phyloP scores from a whole-genome alignment of 2,329 filamentous ascomycete species.

The Fusarium sp. region DNA sequence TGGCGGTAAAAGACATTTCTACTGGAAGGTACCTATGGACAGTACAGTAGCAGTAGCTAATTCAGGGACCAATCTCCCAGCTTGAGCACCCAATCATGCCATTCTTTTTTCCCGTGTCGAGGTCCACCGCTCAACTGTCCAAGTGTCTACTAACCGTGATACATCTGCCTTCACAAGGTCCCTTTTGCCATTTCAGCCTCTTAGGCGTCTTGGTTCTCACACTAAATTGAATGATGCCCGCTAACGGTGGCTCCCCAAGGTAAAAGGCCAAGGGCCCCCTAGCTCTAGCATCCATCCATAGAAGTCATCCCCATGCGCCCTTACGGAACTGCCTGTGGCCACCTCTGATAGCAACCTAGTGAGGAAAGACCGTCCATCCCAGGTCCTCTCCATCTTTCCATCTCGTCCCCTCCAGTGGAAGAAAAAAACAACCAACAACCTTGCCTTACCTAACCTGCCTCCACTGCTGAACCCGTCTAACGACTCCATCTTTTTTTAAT shows the following conservation, averaged over 20 bases:
- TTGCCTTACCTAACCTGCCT: slow-evolving; percentile 33
- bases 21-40: slow-evolving; percentile 10
- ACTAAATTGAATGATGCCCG: slow-evolving; percentile 18
- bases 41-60: slow-evolving; percentile 17
- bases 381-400: slow-evolving; percentile 5
- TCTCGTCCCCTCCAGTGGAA: slow-evolving; percentile 31
- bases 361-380: slow-evolving; percentile 31
- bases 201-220: slow-evolving; percentile 27
- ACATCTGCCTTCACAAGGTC: slow-evolving; percentile 19
- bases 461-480: slow-evolving; percentile 24
- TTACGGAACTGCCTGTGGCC: slow-evolving; percentile 35
- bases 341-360: slow-evolving; percentile 22
- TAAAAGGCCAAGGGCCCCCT: slow-evolving; percentile 17
- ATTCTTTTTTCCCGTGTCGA: background rate
- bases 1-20: slow-evolving; percentile 34
- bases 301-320: slow-evolving; percentile 23
- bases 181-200: slow-evolving; percentile 32
- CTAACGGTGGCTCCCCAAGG: background rate
- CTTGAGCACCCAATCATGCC: slow-evolving; percentile 24
- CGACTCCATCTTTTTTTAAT: slow-evolving; percentile 45
- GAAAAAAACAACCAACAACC: slow-evolving; percentile 31
- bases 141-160: slow-evolving; percentile 10
- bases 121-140: slow-evolving; percentile 19
- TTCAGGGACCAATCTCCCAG: slow-evolving; percentile 36
- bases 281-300: slow-evolving; percentile 4